Evolutionary conservation across 768 basidiomycete species (phyloP).

Genomic region (Auricularia sp.): DNA sequence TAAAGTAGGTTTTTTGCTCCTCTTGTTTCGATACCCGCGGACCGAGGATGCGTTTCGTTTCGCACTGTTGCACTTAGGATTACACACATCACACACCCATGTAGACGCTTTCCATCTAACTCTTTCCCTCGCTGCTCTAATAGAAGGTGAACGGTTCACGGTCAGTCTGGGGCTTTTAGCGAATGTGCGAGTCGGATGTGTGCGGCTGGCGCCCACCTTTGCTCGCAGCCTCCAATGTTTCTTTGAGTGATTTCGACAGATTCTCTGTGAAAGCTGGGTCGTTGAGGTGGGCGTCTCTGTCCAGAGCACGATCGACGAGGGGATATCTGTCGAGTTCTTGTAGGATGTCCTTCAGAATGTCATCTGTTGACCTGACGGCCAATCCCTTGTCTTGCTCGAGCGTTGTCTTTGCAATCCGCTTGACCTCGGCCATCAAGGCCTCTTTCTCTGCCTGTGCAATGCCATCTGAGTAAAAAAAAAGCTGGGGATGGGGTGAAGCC

Average conservation of each 20-base stretch:
- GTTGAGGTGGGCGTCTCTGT: slow-evolving; percentile 8
- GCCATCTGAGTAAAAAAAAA: background rate
- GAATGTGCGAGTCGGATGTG: too few species aligned
- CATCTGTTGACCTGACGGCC: slow-evolving; percentile 40
- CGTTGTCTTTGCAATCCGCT: slow-evolving; percentile 50
- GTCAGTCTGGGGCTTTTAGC: background rate
- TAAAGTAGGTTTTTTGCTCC: too few species aligned
- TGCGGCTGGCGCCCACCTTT: background rate
- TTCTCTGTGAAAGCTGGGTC: slow-evolving; percentile 3
- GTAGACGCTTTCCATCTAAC: background rate
- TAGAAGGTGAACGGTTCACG: background rate
- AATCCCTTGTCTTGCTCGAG: slow-evolving; percentile 45
- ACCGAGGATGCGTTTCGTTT: background rate
- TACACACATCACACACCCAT: background rate
- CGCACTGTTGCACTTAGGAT: background rate
- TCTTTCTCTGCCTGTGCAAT: slow-evolving; percentile 36
- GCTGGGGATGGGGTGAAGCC: background rate
- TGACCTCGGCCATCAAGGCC: slow-evolving; percentile 47
- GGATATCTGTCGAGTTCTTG: slow-evolving; percentile 65
- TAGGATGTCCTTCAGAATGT: slow-evolving; percentile 49
- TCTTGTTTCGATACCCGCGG: background rate
- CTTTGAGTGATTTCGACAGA: background rate
- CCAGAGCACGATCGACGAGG: slow-evolving; percentile 50
- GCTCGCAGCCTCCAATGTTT: background rate
- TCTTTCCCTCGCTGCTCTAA: background rate